Percentiles rank a stretch among this genome's conserved stretches.
These are phyloP conservation scores for Pulveroboletus sp. DNA, from an alignment of 768 basidiomycete species.

Conservation along the genomic window DNA sequence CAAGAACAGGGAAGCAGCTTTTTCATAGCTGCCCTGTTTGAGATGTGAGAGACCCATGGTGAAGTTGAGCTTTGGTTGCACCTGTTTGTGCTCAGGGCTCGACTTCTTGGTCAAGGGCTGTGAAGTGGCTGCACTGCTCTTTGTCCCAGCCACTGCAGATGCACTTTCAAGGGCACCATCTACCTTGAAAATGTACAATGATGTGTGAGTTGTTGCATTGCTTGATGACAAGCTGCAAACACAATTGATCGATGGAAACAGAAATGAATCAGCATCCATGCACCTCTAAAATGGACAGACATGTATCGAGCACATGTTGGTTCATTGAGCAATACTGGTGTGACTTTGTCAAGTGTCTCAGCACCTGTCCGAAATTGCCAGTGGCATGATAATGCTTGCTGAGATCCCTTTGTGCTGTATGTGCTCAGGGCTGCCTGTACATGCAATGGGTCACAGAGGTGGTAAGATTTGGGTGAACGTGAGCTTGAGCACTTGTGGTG, in stretches of 20 bases:
- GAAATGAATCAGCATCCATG: no score
- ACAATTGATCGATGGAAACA: no score
- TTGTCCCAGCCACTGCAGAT: slow-evolving; percentile 31
- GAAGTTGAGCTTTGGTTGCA: no score
- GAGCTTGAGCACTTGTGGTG: no score
- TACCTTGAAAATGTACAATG: slow-evolving; percentile 93
- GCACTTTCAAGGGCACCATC: slow-evolving; percentile 81
- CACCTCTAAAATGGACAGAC: slow-evolving; percentile 77
- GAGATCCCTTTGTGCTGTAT: slow-evolving; percentile 92
- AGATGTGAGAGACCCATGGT: no score
- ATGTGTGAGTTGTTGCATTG: slow-evolving; percentile 84
- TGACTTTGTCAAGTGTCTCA: slow-evolving; percentile 83
- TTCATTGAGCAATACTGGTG: slow-evolving; percentile 90
- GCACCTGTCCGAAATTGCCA: slow-evolving; percentile 66
- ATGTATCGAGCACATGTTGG: slow-evolving; percentile 90
- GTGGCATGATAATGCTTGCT: slow-evolving; percentile 70
- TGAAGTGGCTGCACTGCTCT: slow-evolving; percentile 10
- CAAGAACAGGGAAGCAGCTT: no score
- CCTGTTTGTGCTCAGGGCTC: no score
- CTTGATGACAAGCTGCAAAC: no score
- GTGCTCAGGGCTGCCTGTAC: no score
- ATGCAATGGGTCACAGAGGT: no score
- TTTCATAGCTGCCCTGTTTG: no score
- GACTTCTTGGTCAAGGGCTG: slow-evolving; percentile 40
- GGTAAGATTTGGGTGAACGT: no score